Percentiles rank a stretch among this genome's conserved stretches.
These are phyloP conservation scores for Candida dubliniensis DNA, from an alignment of 1,139 yeast genomes.

Conservation along the genomic window DNA sequence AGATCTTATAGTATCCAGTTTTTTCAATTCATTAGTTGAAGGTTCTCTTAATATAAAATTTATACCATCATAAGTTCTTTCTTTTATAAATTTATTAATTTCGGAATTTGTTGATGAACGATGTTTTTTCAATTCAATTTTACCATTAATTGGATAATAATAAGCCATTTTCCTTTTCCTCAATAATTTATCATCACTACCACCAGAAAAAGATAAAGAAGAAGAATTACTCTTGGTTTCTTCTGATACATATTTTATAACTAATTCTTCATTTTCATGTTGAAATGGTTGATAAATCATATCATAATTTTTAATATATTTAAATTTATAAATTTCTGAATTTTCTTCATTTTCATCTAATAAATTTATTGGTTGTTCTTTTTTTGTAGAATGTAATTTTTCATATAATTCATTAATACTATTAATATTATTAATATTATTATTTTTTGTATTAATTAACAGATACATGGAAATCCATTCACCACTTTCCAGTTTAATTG, in stretches of 20 bases:
- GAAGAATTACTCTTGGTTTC: too few relatives aligned
- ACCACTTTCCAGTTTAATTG: constrained; percentile 70
- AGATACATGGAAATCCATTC: constrained; percentile 82
- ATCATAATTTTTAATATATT: constrained; percentile 78
- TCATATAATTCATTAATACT: constrained; percentile 40
- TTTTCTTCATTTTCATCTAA: constrained; percentile 44
- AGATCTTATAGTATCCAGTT: constrained; percentile 67
- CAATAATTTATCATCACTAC: constrained; percentile 1
- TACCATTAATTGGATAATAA: constrained; percentile 77
- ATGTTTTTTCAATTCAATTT: constrained; percentile 79
- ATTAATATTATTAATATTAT: too few relatives aligned
- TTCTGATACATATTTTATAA: constrained; percentile 53
- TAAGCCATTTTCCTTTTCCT: constrained; percentile 60
- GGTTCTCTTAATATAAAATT: constrained; percentile 71
- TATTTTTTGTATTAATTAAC: too few relatives aligned
- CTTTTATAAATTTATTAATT: constrained; percentile 51
- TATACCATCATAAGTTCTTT: constrained; percentile 54
- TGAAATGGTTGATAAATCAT: constrained; percentile 56
- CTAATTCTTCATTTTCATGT: constrained; percentile 46
- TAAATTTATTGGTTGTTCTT: constrained; percentile 45
- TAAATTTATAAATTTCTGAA: constrained; percentile 47
- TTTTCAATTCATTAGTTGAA: constrained; percentile 64
- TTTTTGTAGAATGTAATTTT: constrained; percentile 51
- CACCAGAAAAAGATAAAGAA: too few relatives aligned
- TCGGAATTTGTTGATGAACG: constrained; percentile 55